Evolutionary conservation across 2,329 filamentous ascomycete genomes (phyloP).

Genomic region (Calonectria crousiana): DNA sequence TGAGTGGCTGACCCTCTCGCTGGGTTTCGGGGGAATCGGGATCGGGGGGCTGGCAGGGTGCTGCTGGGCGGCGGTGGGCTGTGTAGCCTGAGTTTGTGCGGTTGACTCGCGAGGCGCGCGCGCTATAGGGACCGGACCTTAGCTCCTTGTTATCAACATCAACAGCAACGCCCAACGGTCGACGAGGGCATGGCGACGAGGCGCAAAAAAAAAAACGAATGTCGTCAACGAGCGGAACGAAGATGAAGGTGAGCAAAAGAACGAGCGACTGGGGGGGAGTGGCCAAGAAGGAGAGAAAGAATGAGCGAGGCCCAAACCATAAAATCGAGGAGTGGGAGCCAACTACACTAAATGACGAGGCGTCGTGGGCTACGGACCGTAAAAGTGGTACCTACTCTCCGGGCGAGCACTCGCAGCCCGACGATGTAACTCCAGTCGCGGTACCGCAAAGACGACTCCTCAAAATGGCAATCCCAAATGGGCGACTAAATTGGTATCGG

Average conservation of each 20-base stretch:
- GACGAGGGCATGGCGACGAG: conserved; percentile 45
- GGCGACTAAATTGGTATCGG: conserved; percentile 24
- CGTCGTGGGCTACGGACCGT: conserved; percentile 23
- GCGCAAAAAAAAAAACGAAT: conserved; percentile 37
- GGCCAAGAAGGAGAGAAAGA: conserved; percentile 18
- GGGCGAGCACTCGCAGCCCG: conserved; percentile 11
- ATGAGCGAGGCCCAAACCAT: conserved; percentile 32
- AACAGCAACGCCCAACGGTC: conserved; percentile 33
- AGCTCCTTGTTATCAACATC: conserved; percentile 26
- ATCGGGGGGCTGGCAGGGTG: conserved; percentile 32
- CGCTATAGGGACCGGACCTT: conserved; percentile 25
- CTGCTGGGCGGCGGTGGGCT: conserved; percentile 28
- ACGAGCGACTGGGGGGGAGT: conserved; percentile 20
- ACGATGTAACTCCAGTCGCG: conserved; percentile 15
- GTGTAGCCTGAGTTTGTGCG: conserved; percentile 30
- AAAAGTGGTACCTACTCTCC: conserved; percentile 23
- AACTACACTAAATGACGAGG: conserved; percentile 40
- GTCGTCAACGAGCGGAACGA: conserved; percentile 36
- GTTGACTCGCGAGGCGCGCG: conserved; percentile 21
- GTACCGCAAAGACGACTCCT: background rate
- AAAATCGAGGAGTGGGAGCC: conserved; percentile 32
- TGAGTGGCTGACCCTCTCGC: conserved; percentile 31
- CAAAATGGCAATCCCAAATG: conserved; percentile 13
- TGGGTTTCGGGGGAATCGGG: conserved; percentile 23
- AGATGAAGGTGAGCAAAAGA: conserved; percentile 23